These are phyloP conservation scores for Fragilaria radians DNA, from an alignment of 108 stramenopile species.

Conservation along the genomic window DNA sequence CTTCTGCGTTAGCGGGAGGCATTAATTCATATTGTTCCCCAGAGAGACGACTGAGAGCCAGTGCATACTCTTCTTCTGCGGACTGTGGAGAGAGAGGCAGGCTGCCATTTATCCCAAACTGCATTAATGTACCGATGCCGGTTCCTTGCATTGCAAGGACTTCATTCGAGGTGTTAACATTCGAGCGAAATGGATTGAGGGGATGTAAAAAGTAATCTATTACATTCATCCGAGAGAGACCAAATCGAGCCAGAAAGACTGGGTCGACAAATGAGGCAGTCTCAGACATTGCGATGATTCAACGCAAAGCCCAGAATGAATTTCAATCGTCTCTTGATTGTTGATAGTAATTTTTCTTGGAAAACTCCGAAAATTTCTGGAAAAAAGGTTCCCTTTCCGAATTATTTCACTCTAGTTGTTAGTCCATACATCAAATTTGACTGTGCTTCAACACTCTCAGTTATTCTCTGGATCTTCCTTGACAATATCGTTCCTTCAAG, in stretches of 20 bases:
- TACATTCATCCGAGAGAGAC: constrained; percentile 44
- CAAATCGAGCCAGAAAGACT: constrained; percentile 76
- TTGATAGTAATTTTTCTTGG: too few relatives aligned
- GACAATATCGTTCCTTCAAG: too few relatives aligned
- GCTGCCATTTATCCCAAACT: constrained; percentile 51
- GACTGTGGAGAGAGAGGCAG: constrained; percentile 55
- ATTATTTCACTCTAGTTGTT: too few relatives aligned
- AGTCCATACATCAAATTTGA: too few relatives aligned
- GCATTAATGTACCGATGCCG: constrained; percentile 63
- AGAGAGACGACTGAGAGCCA: constrained; percentile 41
- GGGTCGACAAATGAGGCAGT: constrained; percentile 88
- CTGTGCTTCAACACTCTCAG: too few relatives aligned
- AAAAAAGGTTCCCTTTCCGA: too few relatives aligned
- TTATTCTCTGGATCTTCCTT: too few relatives aligned
- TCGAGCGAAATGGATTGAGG: constrained; percentile 79
- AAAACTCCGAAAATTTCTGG: too few relatives aligned
- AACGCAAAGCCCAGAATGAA: too few relatives aligned
- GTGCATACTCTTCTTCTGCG: constrained; percentile 74
- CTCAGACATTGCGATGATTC: constrained; percentile 61
- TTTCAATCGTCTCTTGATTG: too few relatives aligned
- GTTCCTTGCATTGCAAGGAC: constrained; percentile 77
- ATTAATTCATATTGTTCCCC: constrained; percentile 84
- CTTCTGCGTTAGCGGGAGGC: constrained; percentile 42
- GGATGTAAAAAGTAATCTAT: constrained; percentile 85
- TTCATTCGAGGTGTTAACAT: constrained; percentile 73